These are phyloP conservation scores for Saccharomycopsis crataegensis DNA, from an alignment of 1,139 yeast species.

Conservation along the genomic window DNA sequence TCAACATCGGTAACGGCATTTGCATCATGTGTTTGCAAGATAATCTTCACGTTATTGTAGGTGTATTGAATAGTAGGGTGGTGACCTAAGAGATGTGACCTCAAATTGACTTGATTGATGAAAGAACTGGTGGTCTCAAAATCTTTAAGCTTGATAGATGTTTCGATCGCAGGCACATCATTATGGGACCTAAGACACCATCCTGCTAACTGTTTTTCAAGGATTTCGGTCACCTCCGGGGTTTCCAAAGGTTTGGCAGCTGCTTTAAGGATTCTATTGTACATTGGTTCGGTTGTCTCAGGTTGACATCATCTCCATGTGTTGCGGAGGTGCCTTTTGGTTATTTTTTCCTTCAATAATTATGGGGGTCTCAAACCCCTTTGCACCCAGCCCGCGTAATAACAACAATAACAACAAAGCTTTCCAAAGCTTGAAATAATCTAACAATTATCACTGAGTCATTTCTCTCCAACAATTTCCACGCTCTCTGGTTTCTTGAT, in stretches of 20 bases:
- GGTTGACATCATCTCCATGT: too few relatives aligned
- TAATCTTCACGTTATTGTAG: slow-evolving; percentile 52
- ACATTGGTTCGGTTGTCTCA: slow-evolving; percentile 22
- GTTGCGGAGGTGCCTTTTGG: too few relatives aligned
- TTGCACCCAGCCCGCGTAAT: too few relatives aligned
- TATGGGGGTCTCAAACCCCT: too few relatives aligned
- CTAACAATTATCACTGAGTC: too few relatives aligned
- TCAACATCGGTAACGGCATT: slow-evolving; percentile 52
- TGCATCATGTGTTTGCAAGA: slow-evolving; percentile 64
- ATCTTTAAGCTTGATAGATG: slow-evolving; percentile 38
- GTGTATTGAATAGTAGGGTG: slow-evolving; percentile 57
- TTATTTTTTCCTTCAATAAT: too few relatives aligned
- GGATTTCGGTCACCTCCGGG: not conserved
- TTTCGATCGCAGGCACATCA: slow-evolving; percentile 21
- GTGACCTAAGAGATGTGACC: slow-evolving; percentile 56
- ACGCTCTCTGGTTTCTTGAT: too few relatives aligned
- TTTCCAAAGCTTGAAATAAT: too few relatives aligned
- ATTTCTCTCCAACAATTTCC: too few relatives aligned
- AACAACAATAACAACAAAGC: too few relatives aligned
- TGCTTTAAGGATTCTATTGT: slow-evolving; percentile 26
- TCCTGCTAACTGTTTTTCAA: too few relatives aligned
- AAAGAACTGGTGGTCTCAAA: slow-evolving; percentile 63
- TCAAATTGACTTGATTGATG: slow-evolving; percentile 51
- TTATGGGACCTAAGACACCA: not conserved
- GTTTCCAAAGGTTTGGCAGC: slow-evolving; percentile 21